Evolutionary conservation across 257 asterid genomes (phyloP).

Genomic region (Catharanthus roseus): DNA sequence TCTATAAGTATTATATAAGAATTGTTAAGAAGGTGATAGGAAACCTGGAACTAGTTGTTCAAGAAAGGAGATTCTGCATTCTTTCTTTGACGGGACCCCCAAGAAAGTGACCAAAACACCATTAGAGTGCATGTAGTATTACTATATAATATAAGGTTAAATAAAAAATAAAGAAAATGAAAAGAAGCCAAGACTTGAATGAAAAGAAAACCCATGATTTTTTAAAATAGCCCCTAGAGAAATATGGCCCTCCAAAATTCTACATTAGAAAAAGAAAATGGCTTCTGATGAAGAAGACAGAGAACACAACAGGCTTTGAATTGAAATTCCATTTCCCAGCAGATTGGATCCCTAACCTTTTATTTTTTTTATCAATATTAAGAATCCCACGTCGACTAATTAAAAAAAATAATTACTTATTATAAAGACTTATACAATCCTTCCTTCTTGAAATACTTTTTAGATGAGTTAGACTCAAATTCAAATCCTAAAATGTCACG

Average conservation of each 20-base stretch:
- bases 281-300: constrained; percentile 5
- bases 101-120: constrained; percentile 19
- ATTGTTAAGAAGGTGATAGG: not conserved
- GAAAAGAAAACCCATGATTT: not conserved
- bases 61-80: not conserved
- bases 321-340: constrained; percentile 1
- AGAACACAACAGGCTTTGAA: too few species aligned
- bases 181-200: constrained; percentile 15
- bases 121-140: not conserved
- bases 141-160: not conserved
- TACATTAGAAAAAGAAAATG: not conserved
- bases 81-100: constrained; percentile 42
- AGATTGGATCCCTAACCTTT: not conserved
- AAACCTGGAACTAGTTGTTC: not conserved
- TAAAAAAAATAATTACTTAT: too few species aligned
- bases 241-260: not conserved
- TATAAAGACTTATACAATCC: too few species aligned
- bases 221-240: not conserved
- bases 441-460: too few species aligned
- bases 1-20: too few species aligned
- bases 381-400: too few species aligned
- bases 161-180: not conserved
- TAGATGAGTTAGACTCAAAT: too few species aligned
- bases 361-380: too few species aligned
- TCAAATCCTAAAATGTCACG: too few species aligned